A percentile compares a stretch with the other conserved stretches of the same genome.
These are phyloP conservation scores for Phytopythium helicoides DNA, from an alignment of 352 stramenopile species.

Conservation along the genomic window DNA sequence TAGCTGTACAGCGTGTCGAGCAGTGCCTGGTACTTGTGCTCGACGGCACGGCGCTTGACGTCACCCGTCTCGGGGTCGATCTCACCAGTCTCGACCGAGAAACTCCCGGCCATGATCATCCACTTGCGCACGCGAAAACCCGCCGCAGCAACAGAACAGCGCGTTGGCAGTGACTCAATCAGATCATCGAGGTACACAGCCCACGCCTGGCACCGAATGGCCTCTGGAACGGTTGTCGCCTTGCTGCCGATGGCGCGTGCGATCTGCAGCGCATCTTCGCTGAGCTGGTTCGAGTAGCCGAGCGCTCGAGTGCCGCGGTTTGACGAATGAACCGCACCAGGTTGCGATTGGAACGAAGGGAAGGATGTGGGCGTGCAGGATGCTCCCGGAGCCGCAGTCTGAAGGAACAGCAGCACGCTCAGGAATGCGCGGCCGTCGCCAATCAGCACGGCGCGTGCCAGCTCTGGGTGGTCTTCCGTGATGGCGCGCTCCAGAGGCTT, in stretches of 20 bases:
- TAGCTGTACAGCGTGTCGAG: slow-evolving; percentile 78
- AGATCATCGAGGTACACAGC: slow-evolving; percentile 72
- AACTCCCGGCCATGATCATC: slow-evolving; percentile 71
- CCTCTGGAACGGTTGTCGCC: slow-evolving; percentile 54
- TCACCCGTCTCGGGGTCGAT: slow-evolving; percentile 64
- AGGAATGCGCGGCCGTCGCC: slow-evolving; percentile 69
- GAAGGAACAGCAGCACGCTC: slow-evolving; percentile 78
- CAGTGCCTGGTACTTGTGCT: slow-evolving; percentile 70
- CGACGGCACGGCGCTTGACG: slow-evolving; percentile 57
- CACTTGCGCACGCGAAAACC: slow-evolving; percentile 73
- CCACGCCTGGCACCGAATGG: slow-evolving; percentile 68
- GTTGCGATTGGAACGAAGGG: neutral
- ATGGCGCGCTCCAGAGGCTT: slow-evolving; percentile 61
- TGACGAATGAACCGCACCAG: neutral
- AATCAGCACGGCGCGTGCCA: slow-evolving; percentile 65
- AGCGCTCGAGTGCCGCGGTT: slow-evolving; percentile 16
- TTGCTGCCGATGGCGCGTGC: slow-evolving; percentile 28
- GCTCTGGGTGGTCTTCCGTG: slow-evolving; percentile 40
- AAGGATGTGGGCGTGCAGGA: neutral
- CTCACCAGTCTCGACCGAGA: slow-evolving; percentile 65
- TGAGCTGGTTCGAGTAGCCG: slow-evolving; percentile 16
- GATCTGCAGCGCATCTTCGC: slow-evolving; percentile 49
- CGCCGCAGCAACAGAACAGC: slow-evolving; percentile 40
- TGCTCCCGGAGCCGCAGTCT: slow-evolving; percentile 23
- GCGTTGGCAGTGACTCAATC: slow-evolving; percentile 42